Evolutionary conservation across 306 rosid species (phyloP), one percentile per base, ranked within the genome.

Genomic region (Neltuma alba): DNA sequence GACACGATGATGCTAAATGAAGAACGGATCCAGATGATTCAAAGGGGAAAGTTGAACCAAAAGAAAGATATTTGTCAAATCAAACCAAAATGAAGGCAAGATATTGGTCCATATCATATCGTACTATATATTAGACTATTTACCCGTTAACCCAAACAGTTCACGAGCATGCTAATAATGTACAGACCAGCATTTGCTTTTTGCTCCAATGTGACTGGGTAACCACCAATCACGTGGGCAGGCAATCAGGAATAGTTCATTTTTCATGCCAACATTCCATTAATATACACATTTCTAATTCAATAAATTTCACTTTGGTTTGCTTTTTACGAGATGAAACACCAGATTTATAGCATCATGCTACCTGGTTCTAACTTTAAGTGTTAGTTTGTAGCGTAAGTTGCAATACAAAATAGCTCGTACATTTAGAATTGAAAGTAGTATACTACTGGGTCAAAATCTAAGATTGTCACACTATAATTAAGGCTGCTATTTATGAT

Each of bases 141-240:
- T 7, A 33, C 3, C 6, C 5, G 21, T 33, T 16, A 63, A 34
- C 69, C 18, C 42, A 36, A 36, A n/a, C n/a, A n/a, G n/a, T n/a
- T n/a, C n/a, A n/a, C n/a, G n/a, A n/a, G n/a, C n/a, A n/a, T n/a
- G n/a, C n/a, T n/a, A 33, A 33, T 3, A 33, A 52, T n/a, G 1
- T 7, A 20, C 27, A n/a, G 58, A n/a, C n/a, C 58, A 52, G 23
- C 58, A n/a, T 52, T 20, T 52, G 58, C 58, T 20, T 52, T 52
- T 52, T 18, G 27, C 27, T 52, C 12, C 2, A 52, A 8, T 2
- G 58, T 52, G 58, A 52, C 58, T 20, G 58, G 23, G 23, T n/a
- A 52, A 52, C 58, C 27, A 52, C 58, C 58, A 52, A 52, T n/a
- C 58, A n/a, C n/a, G n/a, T n/a, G n/a, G n/a, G n/a, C n/a, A 52